Evolutionary conservation across 805 yeast genomes (phyloP).

Genomic region (Pichia insulana): DNA sequence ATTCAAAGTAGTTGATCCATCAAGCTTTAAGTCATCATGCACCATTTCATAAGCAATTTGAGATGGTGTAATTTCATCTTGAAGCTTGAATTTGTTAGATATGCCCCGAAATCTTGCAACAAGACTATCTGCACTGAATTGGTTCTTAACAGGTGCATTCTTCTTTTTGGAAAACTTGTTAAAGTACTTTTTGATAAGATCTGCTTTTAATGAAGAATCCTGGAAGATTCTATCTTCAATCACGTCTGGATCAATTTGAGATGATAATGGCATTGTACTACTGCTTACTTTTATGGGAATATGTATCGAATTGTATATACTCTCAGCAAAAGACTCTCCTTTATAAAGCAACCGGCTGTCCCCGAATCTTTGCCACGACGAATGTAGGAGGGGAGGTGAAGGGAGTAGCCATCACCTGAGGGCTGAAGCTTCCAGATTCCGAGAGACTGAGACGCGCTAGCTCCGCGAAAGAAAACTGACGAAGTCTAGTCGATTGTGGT

Average conservation of each 20-base stretch:
- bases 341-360: too few species aligned
- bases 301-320: too few species aligned
- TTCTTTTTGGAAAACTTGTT: slow-evolving; percentile 12
- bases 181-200: slow-evolving; percentile 16
- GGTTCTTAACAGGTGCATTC: slow-evolving; percentile 1
- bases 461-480: too few species aligned
- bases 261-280: slow-evolving; percentile 39
- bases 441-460: too few species aligned
- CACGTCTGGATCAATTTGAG: slow-evolving; percentile 37
- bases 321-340: too few species aligned
- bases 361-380: too few species aligned
- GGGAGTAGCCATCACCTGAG: too few species aligned
- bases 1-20: slow-evolving; percentile 77
- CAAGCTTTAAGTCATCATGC: slow-evolving; percentile 67
- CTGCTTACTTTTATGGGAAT: too few species aligned
- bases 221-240: slow-evolving; percentile 31
- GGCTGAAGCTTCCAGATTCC: too few species aligned
- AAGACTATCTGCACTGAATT: slow-evolving; percentile 3
- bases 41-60: slow-evolving; percentile 52
- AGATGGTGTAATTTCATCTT: slow-evolving; percentile 44
- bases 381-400: too few species aligned
- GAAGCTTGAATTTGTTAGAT: slow-evolving; percentile 49
- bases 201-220: slow-evolving; percentile 6
- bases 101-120: slow-evolving; percentile 29
- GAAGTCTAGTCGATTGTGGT: too few species aligned